A percentile compares a stretch with the other conserved stretches of the same genome.
Evolutionary conservation across 257 asterid species (phyloP).

Genomic region (Rehmannia glutinosa): DNA sequence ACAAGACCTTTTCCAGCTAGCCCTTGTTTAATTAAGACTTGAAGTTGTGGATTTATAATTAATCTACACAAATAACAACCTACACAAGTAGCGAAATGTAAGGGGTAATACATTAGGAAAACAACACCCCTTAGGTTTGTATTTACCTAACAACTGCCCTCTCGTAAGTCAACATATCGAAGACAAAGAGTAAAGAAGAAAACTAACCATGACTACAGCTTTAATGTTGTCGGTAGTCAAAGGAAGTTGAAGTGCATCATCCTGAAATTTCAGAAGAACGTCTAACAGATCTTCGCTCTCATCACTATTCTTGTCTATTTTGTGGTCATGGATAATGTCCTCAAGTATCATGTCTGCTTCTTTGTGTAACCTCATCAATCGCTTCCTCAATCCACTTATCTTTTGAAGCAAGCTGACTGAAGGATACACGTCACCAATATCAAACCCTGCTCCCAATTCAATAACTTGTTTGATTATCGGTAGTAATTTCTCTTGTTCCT

Average conservation of each 20-base stretch:
- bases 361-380: slow-evolving; percentile 8
- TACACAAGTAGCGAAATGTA: too few species aligned
- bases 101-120: too few species aligned
- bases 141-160: too few species aligned
- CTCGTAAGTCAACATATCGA: too few species aligned
- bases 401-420: slow-evolving; percentile 8
- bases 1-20: too few species aligned
- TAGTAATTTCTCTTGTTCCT: slow-evolving; percentile 16
- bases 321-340: slow-evolving; percentile 23
- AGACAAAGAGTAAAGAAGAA: neutral
- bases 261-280: slow-evolving; percentile 20
- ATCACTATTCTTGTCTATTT: neutral
- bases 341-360: slow-evolving; percentile 20
- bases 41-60: too few species aligned
- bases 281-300: slow-evolving; percentile 17
- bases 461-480: neutral
- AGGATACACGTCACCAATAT: slow-evolving; percentile 12
- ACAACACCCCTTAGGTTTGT: too few species aligned
- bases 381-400: slow-evolving; percentile 23
- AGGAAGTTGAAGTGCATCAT: neutral
- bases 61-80: too few species aligned
- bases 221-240: slow-evolving; percentile 13
- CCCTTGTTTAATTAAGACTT: too few species aligned
- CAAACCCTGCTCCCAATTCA: slow-evolving; percentile 13
- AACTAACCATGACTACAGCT: slow-evolving; percentile 6